Conservation (phyloP, 2,329 filamentous ascomycete genomes). For the Sporothrix inflata region DNA sequence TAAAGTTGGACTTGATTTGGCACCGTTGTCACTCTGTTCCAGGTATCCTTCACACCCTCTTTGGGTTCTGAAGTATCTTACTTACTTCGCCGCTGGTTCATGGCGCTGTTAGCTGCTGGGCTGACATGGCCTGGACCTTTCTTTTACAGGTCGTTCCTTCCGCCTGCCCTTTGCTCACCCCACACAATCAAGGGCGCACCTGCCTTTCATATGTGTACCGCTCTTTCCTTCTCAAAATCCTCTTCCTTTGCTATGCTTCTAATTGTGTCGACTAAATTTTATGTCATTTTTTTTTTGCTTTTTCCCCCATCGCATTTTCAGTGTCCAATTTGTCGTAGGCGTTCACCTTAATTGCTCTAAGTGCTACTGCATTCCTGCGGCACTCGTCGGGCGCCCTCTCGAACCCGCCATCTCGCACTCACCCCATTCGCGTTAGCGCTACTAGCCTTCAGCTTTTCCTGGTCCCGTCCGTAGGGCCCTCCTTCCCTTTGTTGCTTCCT, state of each 20-base stretch:
- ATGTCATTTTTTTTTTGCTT: neutral
- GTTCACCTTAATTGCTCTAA: neutral
- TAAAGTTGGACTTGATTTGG: neutral
- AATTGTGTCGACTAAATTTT: neutral
- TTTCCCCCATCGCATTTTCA: neutral
- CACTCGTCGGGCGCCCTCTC: slow-evolving; percentile 6
- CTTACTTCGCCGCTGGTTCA: neutral
- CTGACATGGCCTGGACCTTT: neutral
- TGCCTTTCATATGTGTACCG: neutral
- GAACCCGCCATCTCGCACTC: slow-evolving; percentile 6
- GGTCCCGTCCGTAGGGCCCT: neutral
- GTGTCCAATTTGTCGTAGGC: neutral
- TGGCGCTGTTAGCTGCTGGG: neutral
- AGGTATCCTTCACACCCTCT: neutral
- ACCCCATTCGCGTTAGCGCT: slow-evolving; percentile 25
- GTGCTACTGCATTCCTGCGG: slow-evolving; percentile 15
- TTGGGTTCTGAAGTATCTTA: neutral
- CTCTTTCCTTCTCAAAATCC: neutral
- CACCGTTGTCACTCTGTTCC: neutral
- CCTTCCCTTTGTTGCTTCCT: slow-evolving; percentile 9
- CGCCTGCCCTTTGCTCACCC: neutral
- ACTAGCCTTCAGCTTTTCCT: slow-evolving; percentile 28
- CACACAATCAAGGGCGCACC: slow-evolving; percentile 7
- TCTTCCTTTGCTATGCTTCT: neutral
- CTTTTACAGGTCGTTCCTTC: slow-evolving; percentile 8